Percentiles rank a stretch among this genome's conserved stretches.
Evolutionary conservation across 768 basidiomycete genomes (phyloP).

Genomic region (Harrya chromipes): DNA sequence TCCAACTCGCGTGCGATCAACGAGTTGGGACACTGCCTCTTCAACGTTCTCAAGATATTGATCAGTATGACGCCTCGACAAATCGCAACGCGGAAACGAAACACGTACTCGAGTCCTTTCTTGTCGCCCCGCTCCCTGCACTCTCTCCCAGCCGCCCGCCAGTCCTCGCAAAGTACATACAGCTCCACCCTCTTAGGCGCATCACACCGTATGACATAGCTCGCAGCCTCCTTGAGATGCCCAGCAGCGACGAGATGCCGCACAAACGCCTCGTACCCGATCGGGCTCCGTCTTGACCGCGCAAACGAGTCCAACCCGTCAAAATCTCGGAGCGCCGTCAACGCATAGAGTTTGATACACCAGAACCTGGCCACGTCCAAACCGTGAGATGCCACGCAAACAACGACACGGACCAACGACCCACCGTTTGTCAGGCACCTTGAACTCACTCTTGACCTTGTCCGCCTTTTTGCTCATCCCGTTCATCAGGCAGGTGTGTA

Average conservation of each 20-base stretch:
- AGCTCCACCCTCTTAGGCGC: slow-evolving; percentile 77
- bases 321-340: slow-evolving; percentile 80
- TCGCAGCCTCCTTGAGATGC: slow-evolving; percentile 68
- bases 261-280: slow-evolving; percentile 93
- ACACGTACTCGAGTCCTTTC: slow-evolving; percentile 75
- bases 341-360: slow-evolving; percentile 85
- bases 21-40: slow-evolving; percentile 74
- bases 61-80: neutral
- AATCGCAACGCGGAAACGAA: neutral
- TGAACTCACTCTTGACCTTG: slow-evolving; percentile 84
- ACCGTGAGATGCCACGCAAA: neutral
- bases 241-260: slow-evolving; percentile 73
- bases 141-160: slow-evolving; percentile 82
- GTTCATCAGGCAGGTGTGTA: slow-evolving; percentile 71
- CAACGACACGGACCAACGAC: slow-evolving; percentile 11
- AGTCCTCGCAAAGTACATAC: slow-evolving; percentile 88
- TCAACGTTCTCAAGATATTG: slow-evolving; percentile 57
- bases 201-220: slow-evolving; percentile 84
- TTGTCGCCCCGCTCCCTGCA: slow-evolving; percentile 90
- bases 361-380: slow-evolving; percentile 63
- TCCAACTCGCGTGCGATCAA: slow-evolving; percentile 79
- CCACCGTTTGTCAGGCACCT: slow-evolving; percentile 91
- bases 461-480: slow-evolving; percentile 87
- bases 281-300: slow-evolving; percentile 85
- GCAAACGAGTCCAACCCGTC: slow-evolving; percentile 84